Conservation (phyloP, 345 rosid species). For the Eucalyptus coolabah region DNA sequence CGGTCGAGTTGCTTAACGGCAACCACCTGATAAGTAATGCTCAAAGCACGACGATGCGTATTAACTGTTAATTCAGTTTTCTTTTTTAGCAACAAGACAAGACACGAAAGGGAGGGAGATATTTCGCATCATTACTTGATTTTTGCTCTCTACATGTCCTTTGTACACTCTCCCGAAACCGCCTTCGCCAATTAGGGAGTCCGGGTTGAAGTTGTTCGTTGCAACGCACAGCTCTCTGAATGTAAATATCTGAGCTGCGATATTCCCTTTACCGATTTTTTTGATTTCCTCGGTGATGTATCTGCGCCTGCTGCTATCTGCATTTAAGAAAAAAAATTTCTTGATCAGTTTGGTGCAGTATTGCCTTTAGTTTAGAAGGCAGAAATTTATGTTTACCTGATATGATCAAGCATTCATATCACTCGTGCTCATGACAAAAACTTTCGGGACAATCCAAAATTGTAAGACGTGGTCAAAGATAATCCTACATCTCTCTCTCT, state of each 20-base stretch:
- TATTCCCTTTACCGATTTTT: conserved; percentile 59
- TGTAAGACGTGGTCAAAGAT: background rate
- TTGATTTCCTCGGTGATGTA: conserved; percentile 52
- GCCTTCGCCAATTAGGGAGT: conserved; percentile 77
- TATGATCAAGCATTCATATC: background rate
- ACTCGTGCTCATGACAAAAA: background rate
- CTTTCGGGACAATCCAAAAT: background rate
- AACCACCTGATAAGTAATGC: background rate
- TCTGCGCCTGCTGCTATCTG: conserved; percentile 69
- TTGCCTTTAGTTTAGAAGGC: background rate
- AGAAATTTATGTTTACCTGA: background rate
- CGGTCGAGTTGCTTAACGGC: conserved; percentile 16
- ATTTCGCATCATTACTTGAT: conserved; percentile 18
- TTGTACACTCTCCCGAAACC: conserved; percentile 94
- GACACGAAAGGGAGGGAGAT: background rate
- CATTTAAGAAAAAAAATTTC: too few relatives aligned
- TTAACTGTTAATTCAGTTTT: background rate
- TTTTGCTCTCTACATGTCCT: conserved; percentile 32
- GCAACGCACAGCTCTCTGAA: conserved; percentile 54
- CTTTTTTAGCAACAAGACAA: background rate
- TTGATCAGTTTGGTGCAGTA: background rate
- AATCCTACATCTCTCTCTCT: background rate
- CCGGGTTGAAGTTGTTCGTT: conserved; percentile 57
- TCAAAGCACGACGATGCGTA: background rate
- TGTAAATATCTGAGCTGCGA: conserved; percentile 44